These are phyloP conservation scores for Talaromyces borbonicus DNA, from an alignment of 495 filamentous ascomycete species.

Conservation along the genomic window DNA sequence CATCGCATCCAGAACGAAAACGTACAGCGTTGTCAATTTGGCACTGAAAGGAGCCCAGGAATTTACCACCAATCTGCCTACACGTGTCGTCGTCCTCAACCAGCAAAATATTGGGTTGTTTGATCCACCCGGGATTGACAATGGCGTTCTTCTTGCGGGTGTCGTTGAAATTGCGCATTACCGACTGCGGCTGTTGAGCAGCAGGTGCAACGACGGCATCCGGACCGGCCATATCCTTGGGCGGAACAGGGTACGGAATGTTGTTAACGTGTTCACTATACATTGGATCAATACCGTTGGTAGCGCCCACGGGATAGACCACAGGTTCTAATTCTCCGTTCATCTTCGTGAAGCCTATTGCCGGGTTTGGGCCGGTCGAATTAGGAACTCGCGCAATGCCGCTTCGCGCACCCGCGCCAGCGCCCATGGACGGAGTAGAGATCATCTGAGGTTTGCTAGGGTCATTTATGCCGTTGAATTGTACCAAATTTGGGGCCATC, in stretches of 20 bases:
- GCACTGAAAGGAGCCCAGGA: constrained; percentile 80
- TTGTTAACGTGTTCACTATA: constrained; percentile 90
- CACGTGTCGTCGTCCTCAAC: constrained; percentile 96
- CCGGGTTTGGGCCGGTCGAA: constrained; percentile 39
- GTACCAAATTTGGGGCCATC: constrained; percentile 60
- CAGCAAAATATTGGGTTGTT: constrained; percentile 75
- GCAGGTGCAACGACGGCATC: no score
- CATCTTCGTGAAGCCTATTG: constrained; percentile 43
- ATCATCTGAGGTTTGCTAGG: constrained; percentile 48
- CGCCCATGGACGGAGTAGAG: constrained; percentile 35
- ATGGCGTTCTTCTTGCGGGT: constrained; percentile 57
- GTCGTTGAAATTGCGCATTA: constrained; percentile 37
- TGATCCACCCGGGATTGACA: constrained; percentile 70
- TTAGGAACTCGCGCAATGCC: constrained; percentile 32
- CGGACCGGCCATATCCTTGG: constrained; percentile 42
- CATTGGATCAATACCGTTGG: constrained; percentile 88
- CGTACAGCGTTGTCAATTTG: constrained; percentile 86
- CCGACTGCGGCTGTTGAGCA: background rate
- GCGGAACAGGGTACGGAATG: constrained; percentile 70
- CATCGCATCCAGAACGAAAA: constrained; percentile 11
- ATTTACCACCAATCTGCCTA: constrained; percentile 87
- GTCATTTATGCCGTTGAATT: constrained; percentile 68
- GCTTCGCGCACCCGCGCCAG: constrained; percentile 24
- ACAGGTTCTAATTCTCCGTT: constrained; percentile 63
- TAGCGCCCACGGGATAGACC: constrained; percentile 84